Conservation (phyloP, 192 early-diverging fungal species). For the Phlyctochytrium bullatum region DNA sequence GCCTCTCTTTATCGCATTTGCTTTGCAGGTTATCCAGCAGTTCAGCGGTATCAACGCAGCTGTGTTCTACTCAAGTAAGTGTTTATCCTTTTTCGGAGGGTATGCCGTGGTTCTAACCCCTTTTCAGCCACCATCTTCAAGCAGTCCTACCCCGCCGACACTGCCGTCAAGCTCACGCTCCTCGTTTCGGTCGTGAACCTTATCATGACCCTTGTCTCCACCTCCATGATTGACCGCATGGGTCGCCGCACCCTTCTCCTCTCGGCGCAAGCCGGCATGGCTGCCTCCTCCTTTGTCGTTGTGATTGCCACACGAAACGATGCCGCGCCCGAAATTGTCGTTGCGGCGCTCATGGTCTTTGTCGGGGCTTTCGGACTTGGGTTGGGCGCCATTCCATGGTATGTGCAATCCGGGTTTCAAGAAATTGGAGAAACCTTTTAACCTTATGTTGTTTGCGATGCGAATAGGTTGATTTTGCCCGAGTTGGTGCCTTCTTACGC, state of each 20-base stretch:
- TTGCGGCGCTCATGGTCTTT: slow-evolving; percentile 55
- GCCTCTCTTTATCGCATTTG: slow-evolving; percentile 61
- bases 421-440: too few species aligned
- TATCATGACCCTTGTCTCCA: slow-evolving; percentile 62
- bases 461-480: slow-evolving; percentile 62
- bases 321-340: slow-evolving; percentile 25
- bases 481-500: slow-evolving; percentile 77
- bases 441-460: background rate
- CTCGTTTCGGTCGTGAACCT: slow-evolving; percentile 59
- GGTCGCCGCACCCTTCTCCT: slow-evolving; percentile 70
- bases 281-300: slow-evolving; percentile 59
- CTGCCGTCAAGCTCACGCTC: slow-evolving; percentile 58
- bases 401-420: slow-evolving; percentile 7
- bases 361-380: slow-evolving; percentile 78
- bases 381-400: slow-evolving; percentile 85
- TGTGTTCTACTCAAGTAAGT: slow-evolving; percentile 63
- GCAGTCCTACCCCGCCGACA: slow-evolving; percentile 47
- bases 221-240: slow-evolving; percentile 57
- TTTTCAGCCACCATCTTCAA: slow-evolving; percentile 72
- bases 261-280: slow-evolving; percentile 58
- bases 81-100: background rate
- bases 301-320: slow-evolving; percentile 48
- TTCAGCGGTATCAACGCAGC: slow-evolving; percentile 89
- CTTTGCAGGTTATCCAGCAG: slow-evolving; percentile 80
- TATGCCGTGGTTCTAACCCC: background rate